phyloP scores from a whole-genome alignment of 73 alveolate species.

The Paramecium octaurelia region DNA sequence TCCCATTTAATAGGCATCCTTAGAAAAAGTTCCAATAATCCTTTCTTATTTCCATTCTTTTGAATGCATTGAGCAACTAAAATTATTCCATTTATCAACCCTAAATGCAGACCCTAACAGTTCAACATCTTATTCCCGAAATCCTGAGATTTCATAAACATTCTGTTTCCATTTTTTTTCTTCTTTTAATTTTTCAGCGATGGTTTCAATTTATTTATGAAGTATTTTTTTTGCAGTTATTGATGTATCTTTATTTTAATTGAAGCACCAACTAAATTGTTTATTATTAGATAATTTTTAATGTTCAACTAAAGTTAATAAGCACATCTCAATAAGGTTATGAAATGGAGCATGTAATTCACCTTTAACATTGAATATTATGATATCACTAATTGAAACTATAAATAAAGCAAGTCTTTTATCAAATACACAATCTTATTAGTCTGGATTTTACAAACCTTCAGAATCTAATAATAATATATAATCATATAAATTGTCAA shows the following conservation, averaged over 20 bases:
- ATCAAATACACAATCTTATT: slow-evolving; percentile 57
- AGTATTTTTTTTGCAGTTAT: not conserved
- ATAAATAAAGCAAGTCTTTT: not conserved
- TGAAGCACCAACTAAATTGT: not conserved
- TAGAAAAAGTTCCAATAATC: not conserved
- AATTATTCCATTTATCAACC: not conserved
- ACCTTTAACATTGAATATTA: not conserved
- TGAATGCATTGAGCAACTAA: not conserved
- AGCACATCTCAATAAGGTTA: not conserved
- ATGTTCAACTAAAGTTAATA: not conserved
- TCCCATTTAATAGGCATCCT: not conserved
- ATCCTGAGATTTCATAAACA: not conserved
- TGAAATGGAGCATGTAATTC: not conserved
- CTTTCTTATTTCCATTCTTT: not conserved
- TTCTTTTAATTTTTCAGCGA: not conserved
- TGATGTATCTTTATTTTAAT: not conserved
- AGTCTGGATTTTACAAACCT: slow-evolving; percentile 45
- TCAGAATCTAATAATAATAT: slow-evolving; percentile 58
- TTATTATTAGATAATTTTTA: not conserved
- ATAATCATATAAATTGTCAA: not conserved
- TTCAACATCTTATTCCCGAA: not conserved
- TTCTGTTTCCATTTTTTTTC: not conserved
- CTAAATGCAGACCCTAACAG: not conserved
- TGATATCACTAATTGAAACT: not conserved
- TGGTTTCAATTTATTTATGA: not conserved